Conservation (phyloP, 345 rosid species). For the Raphanus sativus region DNA sequence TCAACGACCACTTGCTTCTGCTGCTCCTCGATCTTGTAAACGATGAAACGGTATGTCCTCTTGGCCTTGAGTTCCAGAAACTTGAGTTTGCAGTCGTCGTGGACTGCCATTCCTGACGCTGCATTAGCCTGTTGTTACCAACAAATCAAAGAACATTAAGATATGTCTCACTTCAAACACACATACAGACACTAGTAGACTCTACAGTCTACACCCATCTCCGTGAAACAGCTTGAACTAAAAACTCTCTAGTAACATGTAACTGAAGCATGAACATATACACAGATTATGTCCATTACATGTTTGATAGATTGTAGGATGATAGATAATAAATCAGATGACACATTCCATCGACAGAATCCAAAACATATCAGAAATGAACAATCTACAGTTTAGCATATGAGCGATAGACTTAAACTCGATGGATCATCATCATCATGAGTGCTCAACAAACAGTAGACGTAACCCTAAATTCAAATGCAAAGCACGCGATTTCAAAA, state of each 20-base stretch:
- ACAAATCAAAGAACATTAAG: not conserved
- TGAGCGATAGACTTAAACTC: not conserved
- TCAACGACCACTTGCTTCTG: constrained; percentile 58
- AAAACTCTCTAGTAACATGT: not conserved
- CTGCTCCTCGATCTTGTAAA: constrained; percentile 59
- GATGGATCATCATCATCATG: not conserved
- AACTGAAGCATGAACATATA: constrained; percentile 14
- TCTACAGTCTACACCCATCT: not conserved
- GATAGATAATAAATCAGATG: not conserved
- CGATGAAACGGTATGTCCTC: constrained; percentile 53
- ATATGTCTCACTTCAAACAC: not conserved
- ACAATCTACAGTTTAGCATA: not conserved
- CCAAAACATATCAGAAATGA: not conserved
- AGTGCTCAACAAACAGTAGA: not conserved
- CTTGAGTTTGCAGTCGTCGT: constrained; percentile 59
- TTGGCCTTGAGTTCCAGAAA: constrained; percentile 59
- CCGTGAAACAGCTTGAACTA: not conserved
- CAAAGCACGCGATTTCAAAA: not conserved
- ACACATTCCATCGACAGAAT: not conserved
- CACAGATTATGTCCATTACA: too few species aligned
- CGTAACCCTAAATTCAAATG: constrained; percentile 12
- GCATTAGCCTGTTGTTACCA: constrained; percentile 48
- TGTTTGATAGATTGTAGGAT: not conserved
- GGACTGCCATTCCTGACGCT: constrained; percentile 64
- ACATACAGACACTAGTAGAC: not conserved